Base-by-base conservation (phyloP, 1,284 basidiomycete genomes). In the Tremellales sp. region DNA sequence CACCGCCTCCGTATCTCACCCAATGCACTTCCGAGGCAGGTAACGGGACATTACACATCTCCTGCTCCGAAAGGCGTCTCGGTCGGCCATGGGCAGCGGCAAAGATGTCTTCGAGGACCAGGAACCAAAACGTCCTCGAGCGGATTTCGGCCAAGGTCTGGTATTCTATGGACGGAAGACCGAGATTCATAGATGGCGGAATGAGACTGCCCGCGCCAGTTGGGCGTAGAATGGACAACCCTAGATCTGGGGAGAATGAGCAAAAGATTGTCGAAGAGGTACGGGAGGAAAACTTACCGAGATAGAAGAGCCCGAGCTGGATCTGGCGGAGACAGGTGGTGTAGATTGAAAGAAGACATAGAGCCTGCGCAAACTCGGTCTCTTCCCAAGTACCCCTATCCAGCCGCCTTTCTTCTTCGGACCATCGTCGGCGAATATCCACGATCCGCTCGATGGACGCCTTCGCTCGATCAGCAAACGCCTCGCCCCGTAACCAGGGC, bases 301-400 rank as follows among this genome's bases (percentile, higher is more conserved):
- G 69, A 54, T 72, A 73, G 44, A 61, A 72, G 8, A 66, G 53
- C 0, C 70, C 73, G 9, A 70, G 52, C 7, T 61, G 56, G 1
- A 68, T 48, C 43, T 72, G 67, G 26, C 70, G 66, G 40, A 71
- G 58, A 43, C 63, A 68, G 36, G 66, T 66, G 54, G 71, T 73
- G 50, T 74, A 72, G 29, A 71, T 60, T 12, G 63, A 63, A 18
- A 75, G 58, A 28, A 76, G 58, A 42, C 65, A 65, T 16, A 68
- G 56, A 1, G 73, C 62, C 52, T 73, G 68, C 3, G 64, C 63
- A 32, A 73, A 65, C 51, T 75, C 74, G 22, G 74, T 68, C 45
- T 72, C 70, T 45, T 70, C 69, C 68, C 66, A 73, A 1, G 66
- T 63, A 1, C 65, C 67, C 18, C 51, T 41, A 42, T 66, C 57